phyloP scores from a whole-genome alignment of 306 rosid genomes.

The Citrullus colocynthis region DNA sequence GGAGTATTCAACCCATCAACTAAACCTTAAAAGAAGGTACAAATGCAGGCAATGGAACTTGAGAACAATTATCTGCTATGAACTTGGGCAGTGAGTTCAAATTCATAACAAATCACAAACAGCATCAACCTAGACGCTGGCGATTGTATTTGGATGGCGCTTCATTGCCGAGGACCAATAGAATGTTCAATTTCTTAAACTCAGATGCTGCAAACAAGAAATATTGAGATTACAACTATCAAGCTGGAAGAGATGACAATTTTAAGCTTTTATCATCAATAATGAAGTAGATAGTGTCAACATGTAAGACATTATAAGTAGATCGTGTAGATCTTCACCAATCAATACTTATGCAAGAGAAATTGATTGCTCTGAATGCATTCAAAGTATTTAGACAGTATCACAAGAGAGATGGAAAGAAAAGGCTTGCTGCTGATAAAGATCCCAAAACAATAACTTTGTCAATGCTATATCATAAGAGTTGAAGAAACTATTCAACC shows the following conservation, averaged over 20 bases:
- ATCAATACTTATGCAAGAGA: not conserved
- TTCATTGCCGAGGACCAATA: slow-evolving; percentile 38
- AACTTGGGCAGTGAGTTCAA: not conserved
- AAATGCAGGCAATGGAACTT: not conserved
- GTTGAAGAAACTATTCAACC: no score
- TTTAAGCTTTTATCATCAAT: not conserved
- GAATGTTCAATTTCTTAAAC: slow-evolving; percentile 3
- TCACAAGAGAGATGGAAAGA: not conserved
- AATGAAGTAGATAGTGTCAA: not conserved
- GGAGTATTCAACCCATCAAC: not conserved
- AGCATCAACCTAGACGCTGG: not conserved
- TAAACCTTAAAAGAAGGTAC: not conserved
- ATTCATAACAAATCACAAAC: not conserved
- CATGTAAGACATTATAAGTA: not conserved
- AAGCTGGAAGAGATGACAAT: not conserved
- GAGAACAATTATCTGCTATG: not conserved
- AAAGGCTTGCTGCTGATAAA: not conserved
- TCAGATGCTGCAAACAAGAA: not conserved
- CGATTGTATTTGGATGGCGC: slow-evolving; percentile 47
- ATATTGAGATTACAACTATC: not conserved
- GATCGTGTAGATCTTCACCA: not conserved
- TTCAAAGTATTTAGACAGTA: not conserved
- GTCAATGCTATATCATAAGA: not conserved
- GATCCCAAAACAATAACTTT: not conserved
- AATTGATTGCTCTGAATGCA: not conserved